phyloP scores from a whole-genome alignment of 169 alveolate genomes.

The Pseudocohnilembus persalinus region DNA sequence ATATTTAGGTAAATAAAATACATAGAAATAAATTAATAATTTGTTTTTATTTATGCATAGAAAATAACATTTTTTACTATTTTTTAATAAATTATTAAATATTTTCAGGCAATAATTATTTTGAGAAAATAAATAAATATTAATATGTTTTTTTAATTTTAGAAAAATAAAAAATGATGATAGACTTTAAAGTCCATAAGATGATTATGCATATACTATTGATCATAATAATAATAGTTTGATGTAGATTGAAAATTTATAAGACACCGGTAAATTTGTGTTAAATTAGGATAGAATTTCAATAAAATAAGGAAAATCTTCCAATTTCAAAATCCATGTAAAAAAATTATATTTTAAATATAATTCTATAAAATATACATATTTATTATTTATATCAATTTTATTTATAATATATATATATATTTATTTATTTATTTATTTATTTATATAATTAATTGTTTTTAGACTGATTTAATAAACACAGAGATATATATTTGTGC shows the following conservation, averaged over 20 bases:
- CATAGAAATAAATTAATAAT: background rate
- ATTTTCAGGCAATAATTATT: too few species aligned
- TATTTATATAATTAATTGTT: too few species aligned
- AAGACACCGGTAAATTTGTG: background rate
- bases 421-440: too few species aligned
- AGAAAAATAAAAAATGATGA: background rate
- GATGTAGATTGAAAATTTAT: background rate
- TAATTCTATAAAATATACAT: too few species aligned
- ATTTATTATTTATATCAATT: too few species aligned
- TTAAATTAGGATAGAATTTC: background rate
- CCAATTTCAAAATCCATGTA: background rate
- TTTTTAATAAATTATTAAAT: too few species aligned
- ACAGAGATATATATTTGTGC: background rate
- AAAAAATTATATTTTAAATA: too few species aligned
- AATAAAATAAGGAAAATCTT: background rate
- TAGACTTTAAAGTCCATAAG: background rate
- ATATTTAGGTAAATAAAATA: background rate
- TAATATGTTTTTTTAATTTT: too few species aligned
- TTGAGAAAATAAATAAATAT: too few species aligned
- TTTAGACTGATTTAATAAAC: background rate
- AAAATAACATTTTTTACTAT: too few species aligned
- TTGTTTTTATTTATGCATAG: too few species aligned
- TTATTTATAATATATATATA: too few species aligned
- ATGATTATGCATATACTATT: background rate
- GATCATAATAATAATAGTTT: background rate